phyloP scores from a whole-genome alignment of 352 stramenopile species.

The Phytophthora sojae region DNA sequence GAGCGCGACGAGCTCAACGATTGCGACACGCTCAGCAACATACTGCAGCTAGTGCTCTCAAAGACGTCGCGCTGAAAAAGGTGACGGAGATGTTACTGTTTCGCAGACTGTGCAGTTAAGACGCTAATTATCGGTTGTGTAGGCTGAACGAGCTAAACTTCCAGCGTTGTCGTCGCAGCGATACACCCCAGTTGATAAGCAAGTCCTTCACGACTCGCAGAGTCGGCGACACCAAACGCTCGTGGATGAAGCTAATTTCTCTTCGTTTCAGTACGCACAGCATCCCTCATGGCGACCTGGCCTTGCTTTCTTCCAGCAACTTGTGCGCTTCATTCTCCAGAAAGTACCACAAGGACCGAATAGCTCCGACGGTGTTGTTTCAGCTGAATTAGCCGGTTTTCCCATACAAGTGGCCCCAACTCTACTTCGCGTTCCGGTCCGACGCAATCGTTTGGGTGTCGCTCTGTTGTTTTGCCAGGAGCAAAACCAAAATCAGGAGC shows the following conservation, averaged over 20 bases:
- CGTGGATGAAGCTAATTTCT: conserved; percentile 55
- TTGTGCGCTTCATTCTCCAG: conserved; percentile 35
- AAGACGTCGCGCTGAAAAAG: conserved; percentile 43
- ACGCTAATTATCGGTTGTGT: neutral
- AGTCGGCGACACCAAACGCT: conserved; percentile 45
- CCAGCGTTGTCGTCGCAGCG: conserved; percentile 13
- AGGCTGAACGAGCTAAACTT: conserved; percentile 20
- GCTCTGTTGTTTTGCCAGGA: conserved; percentile 35
- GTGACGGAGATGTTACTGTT: conserved; percentile 4
- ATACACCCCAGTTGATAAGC: conserved; percentile 15
- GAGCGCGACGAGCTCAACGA: conserved; percentile 15
- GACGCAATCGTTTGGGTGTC: conserved; percentile 9
- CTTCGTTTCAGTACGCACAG: conserved; percentile 35
- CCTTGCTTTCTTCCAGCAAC: conserved; percentile 56
- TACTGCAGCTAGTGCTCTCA: conserved; percentile 59
- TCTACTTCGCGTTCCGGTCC: conserved; percentile 26
- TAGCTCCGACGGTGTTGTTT: conserved; percentile 6
- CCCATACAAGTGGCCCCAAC: conserved; percentile 37
- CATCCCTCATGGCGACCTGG: conserved; percentile 45
- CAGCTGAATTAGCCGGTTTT: conserved; percentile 32
- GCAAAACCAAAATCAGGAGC: conserved; percentile 27
- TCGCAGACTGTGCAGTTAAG: neutral
- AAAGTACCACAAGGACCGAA: conserved; percentile 3
- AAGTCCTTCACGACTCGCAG: conserved; percentile 26
- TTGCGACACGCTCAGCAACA: conserved; percentile 49